These are phyloP conservation scores for Fusarium sp. DNA, from an alignment of 2,329 filamentous ascomycete species.

Conservation along the genomic window DNA sequence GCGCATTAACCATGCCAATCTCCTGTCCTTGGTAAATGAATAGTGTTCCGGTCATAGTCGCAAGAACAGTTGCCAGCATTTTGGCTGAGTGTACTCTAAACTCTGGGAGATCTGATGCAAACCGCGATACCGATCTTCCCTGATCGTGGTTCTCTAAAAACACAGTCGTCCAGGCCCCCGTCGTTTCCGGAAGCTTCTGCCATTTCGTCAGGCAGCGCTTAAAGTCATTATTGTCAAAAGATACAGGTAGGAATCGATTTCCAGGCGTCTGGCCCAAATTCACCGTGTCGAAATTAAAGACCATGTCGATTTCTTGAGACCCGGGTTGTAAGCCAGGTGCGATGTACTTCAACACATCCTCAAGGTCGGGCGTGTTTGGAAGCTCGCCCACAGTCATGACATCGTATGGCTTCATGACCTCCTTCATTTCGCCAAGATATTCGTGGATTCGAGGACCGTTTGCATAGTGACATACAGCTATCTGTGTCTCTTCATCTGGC, in stretches of 20 bases:
- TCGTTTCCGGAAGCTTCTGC: constrained; percentile 64
- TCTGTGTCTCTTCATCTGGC: constrained; percentile 61
- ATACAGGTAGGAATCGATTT: constrained; percentile 61
- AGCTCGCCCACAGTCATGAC: constrained; percentile 78
- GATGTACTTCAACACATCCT: constrained; percentile 70
- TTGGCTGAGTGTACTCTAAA: constrained; percentile 65
- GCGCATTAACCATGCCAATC: constrained; percentile 62
- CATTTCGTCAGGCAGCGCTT: constrained; percentile 62
- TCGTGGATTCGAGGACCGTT: constrained; percentile 78
- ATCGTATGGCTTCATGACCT: constrained; percentile 69
- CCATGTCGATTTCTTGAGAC: constrained; percentile 72
- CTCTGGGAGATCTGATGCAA: constrained; percentile 62
- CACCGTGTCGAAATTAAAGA: constrained; percentile 75
- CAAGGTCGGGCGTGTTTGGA: constrained; percentile 69
- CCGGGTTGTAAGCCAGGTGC: constrained; percentile 42
- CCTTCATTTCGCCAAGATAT: constrained; percentile 74
- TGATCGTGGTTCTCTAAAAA: constrained; percentile 76
- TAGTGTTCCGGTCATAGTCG: constrained; percentile 68
- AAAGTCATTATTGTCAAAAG: constrained; percentile 61
- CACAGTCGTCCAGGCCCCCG: constrained; percentile 71
- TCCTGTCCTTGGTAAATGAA: constrained; percentile 72
- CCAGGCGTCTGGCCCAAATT: constrained; percentile 64
- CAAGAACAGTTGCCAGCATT: constrained; percentile 67
- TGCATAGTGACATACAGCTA: constrained; percentile 66
- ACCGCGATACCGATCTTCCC: constrained; percentile 67